These are phyloP conservation scores for Plasmodiophora brassicae DNA, from an alignment of 208 protist species.

Conservation along the genomic window DNA sequence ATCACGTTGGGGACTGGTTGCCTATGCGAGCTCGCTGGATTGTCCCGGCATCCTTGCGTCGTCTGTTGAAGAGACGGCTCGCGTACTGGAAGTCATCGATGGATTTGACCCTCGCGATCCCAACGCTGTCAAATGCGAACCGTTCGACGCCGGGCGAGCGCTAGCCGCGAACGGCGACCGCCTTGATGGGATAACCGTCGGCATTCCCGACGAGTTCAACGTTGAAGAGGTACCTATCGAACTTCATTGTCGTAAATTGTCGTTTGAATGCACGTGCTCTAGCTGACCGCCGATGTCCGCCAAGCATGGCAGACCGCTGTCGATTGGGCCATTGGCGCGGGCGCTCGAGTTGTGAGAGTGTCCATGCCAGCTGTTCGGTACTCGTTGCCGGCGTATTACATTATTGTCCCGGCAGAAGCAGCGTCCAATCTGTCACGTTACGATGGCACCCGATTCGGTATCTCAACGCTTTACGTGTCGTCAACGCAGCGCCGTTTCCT, in stretches of 20 bases:
- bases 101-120: not conserved
- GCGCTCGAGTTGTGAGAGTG: slow-evolving; percentile 51
- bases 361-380: slow-evolving; percentile 51
- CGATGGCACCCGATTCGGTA: slow-evolving; percentile 58
- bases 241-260: too few species aligned
- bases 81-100: not conserved
- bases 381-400: slow-evolving; percentile 58
- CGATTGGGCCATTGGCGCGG: slow-evolving; percentile 23
- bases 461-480: not conserved
- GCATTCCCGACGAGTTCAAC: slow-evolving; percentile 53
- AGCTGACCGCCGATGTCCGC: not conserved
- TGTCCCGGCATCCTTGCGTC: slow-evolving; percentile 53
- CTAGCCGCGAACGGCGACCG: too few species aligned
- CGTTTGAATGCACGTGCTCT: too few species aligned
- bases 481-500: too few species aligned
- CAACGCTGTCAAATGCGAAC: not conserved
- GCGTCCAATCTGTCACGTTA: slow-evolving; percentile 58
- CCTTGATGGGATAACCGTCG: slow-evolving; percentile 45
- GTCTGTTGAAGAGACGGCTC: not conserved
- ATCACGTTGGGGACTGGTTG: slow-evolving; percentile 55
- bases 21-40: slow-evolving; percentile 59
- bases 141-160: too few species aligned
- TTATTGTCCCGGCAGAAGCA: slow-evolving; percentile 58
- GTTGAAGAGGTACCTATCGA: slow-evolving; percentile 50
- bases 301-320: not conserved